Percentiles rank a stretch among this genome's conserved stretches.
Evolutionary conservation across 257 asterid species (phyloP).

Genomic region (Cruciata laevipes): DNA sequence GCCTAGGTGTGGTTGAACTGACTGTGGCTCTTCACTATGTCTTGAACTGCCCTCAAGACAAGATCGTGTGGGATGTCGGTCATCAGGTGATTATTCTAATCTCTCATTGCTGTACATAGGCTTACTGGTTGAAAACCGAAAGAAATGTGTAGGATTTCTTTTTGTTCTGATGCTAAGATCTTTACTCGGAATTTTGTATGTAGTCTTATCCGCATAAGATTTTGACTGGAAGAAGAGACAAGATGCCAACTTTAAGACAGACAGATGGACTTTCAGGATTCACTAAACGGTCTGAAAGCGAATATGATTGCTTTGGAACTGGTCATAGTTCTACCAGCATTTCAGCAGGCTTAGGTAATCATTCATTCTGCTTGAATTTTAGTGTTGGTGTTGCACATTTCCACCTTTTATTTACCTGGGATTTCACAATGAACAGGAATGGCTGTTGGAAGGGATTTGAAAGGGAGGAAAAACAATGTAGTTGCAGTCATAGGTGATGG

Average conservation of each 20-base stretch:
- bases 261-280: conserved; percentile 82
- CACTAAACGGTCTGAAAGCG: conserved; percentile 92
- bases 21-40: conserved; percentile 95
- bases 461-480: conserved; percentile 64
- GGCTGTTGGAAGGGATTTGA: conserved; percentile 94
- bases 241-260: conserved; percentile 81
- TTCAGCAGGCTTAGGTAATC: conserved; percentile 84
- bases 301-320: conserved; percentile 85
- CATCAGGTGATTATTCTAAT: conserved; percentile 57
- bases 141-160: neutral
- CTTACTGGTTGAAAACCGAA: neutral
- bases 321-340: conserved; percentile 97
- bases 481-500: conserved; percentile 94
- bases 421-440: conserved; percentile 50
- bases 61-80: conserved; percentile 97
- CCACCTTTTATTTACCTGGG: conserved; percentile 7
- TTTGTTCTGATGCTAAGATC: conserved; percentile 1
- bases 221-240: conserved; percentile 79
- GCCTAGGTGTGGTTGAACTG: conserved; percentile 93
- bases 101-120: neutral
- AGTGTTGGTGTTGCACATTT: neutral
- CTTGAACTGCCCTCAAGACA: conserved; percentile 85
- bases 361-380: conserved; percentile 1
- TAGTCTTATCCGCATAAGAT: conserved; percentile 97
- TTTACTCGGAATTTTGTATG: conserved; percentile 5